Evolutionary conservation across 345 rosid genomes (phyloP), one percentile per base, ranked within the genome.

Genomic region (Theobroma cacao): DNA sequence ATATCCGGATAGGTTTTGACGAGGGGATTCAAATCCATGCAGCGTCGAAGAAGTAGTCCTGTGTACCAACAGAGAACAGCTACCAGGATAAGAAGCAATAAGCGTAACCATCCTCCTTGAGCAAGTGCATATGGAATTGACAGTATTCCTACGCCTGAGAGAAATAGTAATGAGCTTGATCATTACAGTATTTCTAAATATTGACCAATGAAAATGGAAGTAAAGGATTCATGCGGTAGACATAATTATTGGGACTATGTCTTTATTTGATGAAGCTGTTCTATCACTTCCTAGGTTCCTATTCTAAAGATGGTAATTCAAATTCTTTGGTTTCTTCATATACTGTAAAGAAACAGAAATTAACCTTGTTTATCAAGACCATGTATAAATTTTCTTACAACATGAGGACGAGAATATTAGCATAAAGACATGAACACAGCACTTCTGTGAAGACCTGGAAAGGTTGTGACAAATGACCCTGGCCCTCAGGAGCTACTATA

Each of bases 61-160:
- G 96, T 91, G 78, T 91, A 91, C 83, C 88, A 91, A 70, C 92
- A 86, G 15, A 90, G 50, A 28, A 79, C 12, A 8, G 96, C 93
- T 12, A 87, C 87, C 3, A 86, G 43, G 77, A 90, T 73, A n/a
- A 91, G 86, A 28, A 87, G 77, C 18, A 76, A 45, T 11, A 91
- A 56, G 85, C 89, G 85, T 69, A 88, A 43, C 96, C 96, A 90
- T 24, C 93, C 96, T 62, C 91, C 93, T 78, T 78, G 85, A 70
- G 93, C 85, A 50, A 91, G 86, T 41, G 96, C 96, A 73, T 66
- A 91, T 9, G 96, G 92, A 48, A 90, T 85, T 31, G 93, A 90
- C 17, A 91, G 83, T 48, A 90, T 86, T 48, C 92, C 93, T 6
- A 91, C 87, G 2, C 96, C 93, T 90, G 87, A 69, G 38, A 50